Percentiles rank a stretch among this genome's conserved stretches.
Evolutionary conservation across 495 filamentous ascomycete genomes (phyloP).

Genomic region (Neurospora discreta): DNA sequence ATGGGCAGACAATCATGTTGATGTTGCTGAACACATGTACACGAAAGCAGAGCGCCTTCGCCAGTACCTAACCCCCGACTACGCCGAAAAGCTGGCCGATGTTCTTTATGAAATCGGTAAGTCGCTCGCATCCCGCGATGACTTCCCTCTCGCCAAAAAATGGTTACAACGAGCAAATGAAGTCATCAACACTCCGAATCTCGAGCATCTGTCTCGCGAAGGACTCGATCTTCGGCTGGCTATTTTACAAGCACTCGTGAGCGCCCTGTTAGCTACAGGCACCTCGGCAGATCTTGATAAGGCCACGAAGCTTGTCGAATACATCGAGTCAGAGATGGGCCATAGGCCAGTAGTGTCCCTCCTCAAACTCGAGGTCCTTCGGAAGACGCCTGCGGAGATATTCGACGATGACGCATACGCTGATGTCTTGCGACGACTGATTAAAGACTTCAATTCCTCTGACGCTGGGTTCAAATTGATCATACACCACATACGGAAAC

Average conservation of each 20-base stretch:
- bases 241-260: conserved; percentile 52
- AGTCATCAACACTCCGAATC: conserved; percentile 42
- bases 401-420: conserved; percentile 42
- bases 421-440: conserved; percentile 41
- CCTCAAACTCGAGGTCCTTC: conserved; percentile 58
- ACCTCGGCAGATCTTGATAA: conserved; percentile 34
- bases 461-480: conserved; percentile 58
- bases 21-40: conserved; percentile 72
- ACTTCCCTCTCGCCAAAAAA: conserved; percentile 44
- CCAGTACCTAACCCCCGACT: conserved; percentile 32
- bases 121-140: conserved; percentile 38
- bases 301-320: conserved; percentile 46
- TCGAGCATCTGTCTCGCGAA: conserved; percentile 45
- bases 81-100: conserved; percentile 58
- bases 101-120: conserved; percentile 63
- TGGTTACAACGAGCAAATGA: conserved; percentile 69
- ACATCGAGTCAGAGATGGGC: conserved; percentile 49
- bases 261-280: conserved; percentile 36
- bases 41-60: conserved; percentile 38
- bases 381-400: conserved; percentile 27
- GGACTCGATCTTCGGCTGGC: conserved; percentile 53
- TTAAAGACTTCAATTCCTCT: conserved; percentile 43
- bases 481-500: conserved; percentile 56
- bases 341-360: conserved; percentile 53
- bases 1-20: conserved; percentile 57